A percentile compares a stretch with the other conserved stretches of the same genome.
phyloP scores from a whole-genome alignment of 2,329 filamentous ascomycete species.

The Apiospora kogelbergensis region DNA sequence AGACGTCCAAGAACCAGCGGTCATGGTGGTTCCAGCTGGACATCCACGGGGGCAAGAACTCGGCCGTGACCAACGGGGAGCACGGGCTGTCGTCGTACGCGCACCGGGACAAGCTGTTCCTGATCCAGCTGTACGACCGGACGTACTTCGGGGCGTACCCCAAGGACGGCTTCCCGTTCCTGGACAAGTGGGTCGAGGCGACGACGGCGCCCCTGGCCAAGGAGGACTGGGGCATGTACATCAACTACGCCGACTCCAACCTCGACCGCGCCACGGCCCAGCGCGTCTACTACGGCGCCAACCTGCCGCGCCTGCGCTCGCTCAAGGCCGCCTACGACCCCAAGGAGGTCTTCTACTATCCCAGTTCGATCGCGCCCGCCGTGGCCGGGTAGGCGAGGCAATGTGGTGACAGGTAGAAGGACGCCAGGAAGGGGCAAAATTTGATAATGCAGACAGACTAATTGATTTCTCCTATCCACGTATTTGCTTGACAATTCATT shows the following conservation, averaged over 20 bases:
- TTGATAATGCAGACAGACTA: not conserved
- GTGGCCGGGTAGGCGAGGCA: not conserved
- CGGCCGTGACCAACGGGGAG: slow-evolving; percentile 32
- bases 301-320: slow-evolving; percentile 34
- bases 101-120: slow-evolving; percentile 45
- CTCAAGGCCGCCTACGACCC: slow-evolving; percentile 43
- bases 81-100: slow-evolving; percentile 37
- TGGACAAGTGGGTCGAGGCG: slow-evolving; percentile 26
- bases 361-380: slow-evolving; percentile 16
- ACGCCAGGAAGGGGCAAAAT: not conserved
- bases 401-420: too few relatives aligned
- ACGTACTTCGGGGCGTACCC: slow-evolving; percentile 30
- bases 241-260: slow-evolving; percentile 54
- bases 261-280: slow-evolving; percentile 46
- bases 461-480: not conserved
- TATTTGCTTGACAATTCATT: not conserved
- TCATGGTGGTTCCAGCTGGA: slow-evolving; percentile 44
- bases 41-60: slow-evolving; percentile 40
- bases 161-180: slow-evolving; percentile 22
- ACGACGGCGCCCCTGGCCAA: slow-evolving; percentile 20
- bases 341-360: slow-evolving; percentile 41
- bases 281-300: slow-evolving; percentile 47
- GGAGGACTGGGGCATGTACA: slow-evolving; percentile 38
- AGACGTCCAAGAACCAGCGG: slow-evolving; percentile 32
- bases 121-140: slow-evolving; percentile 49